Evolutionary conservation across 1,139 yeast genomes (phyloP).

Genomic region (Candida glucosophila): DNA sequence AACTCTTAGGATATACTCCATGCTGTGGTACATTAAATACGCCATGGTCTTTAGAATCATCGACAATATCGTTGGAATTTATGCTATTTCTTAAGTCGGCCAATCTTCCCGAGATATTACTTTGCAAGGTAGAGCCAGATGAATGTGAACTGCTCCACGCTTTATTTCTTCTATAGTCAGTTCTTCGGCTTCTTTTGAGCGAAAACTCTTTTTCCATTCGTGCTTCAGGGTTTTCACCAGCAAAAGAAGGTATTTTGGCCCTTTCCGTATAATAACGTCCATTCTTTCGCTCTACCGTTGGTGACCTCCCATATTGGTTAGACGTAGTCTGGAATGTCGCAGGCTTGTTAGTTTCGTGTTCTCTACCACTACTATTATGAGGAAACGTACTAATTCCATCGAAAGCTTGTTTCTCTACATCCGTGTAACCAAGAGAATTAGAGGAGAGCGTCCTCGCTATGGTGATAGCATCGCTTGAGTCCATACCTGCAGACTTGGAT

Average conservation of each 20-base stretch:
- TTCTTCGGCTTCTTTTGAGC: conserved; percentile 32
- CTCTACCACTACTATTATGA: too few relatives aligned
- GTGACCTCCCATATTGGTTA: too few relatives aligned
- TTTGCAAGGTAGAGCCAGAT: conserved; percentile 22
- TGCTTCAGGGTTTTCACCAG: conserved; percentile 1
- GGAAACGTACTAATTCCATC: conserved; percentile 28
- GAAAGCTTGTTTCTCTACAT: conserved; percentile 40
- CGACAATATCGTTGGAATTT: too few relatives aligned
- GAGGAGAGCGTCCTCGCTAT: conserved; percentile 64
- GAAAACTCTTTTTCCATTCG: conserved; percentile 17
- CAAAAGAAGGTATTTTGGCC: not conserved
- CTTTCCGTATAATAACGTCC: too few relatives aligned
- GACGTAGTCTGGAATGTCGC: too few relatives aligned
- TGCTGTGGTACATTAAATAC: too few relatives aligned
- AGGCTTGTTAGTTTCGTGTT: too few relatives aligned
- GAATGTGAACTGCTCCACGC: conserved; percentile 5
- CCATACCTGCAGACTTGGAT: conserved; percentile 64
- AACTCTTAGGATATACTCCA: too few relatives aligned
- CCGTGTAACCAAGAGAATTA: conserved; percentile 49
- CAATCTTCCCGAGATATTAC: conserved; percentile 21
- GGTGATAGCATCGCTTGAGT: conserved; percentile 66
- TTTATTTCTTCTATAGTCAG: conserved; percentile 29
- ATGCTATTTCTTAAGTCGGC: conserved; percentile 25
- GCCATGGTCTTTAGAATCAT: too few relatives aligned
- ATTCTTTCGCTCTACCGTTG: too few relatives aligned